Conservation (phyloP, 108 stramenopile species). For the Poteriospumella lacustris region DNA sequence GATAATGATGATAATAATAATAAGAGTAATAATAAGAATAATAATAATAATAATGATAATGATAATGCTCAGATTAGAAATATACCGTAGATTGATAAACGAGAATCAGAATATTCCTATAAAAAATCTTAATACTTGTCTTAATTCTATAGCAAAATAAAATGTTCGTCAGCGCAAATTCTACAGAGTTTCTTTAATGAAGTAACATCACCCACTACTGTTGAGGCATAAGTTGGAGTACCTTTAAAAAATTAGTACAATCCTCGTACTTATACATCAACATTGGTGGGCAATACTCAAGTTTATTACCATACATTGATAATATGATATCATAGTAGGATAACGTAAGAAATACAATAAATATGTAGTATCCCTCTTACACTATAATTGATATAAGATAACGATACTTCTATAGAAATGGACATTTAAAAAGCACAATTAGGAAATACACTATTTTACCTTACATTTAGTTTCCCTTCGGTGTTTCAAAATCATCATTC, state of each 20-base stretch:
- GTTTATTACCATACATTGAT: slow-evolving; percentile 9
- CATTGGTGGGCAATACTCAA: slow-evolving; percentile 2
- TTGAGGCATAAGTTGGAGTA: too few species aligned
- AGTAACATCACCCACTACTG: slow-evolving; percentile 2
- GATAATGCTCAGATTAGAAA: not conserved
- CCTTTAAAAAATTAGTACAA: slow-evolving; percentile 9
- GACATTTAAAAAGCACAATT: slow-evolving; percentile 9
- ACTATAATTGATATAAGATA: slow-evolving; percentile 9
- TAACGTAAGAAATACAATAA: slow-evolving; percentile 9
- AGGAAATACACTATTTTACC: slow-evolving; percentile 3
- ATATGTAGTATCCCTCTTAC: slow-evolving; percentile 8
- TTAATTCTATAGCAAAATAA: slow-evolving; percentile 9
- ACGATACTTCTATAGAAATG: slow-evolving; percentile 8
- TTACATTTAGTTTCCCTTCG: slow-evolving; percentile 3
- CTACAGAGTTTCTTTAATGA: slow-evolving; percentile 8
- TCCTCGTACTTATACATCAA: slow-evolving; percentile 8
- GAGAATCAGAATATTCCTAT: slow-evolving; percentile 8
- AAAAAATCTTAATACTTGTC: slow-evolving; percentile 9
- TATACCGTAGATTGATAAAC: slow-evolving; percentile 8
- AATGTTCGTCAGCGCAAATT: slow-evolving; percentile 7
- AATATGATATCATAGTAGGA: slow-evolving; percentile 9
- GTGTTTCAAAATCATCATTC: slow-evolving; percentile 8
- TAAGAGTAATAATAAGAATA: not conserved
- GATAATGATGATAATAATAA: too few species aligned
- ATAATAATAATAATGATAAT: slow-evolving; percentile 4